Evolutionary conservation across 441 rosid species (phyloP).

Genomic region (Euphorbia celastroides): DNA sequence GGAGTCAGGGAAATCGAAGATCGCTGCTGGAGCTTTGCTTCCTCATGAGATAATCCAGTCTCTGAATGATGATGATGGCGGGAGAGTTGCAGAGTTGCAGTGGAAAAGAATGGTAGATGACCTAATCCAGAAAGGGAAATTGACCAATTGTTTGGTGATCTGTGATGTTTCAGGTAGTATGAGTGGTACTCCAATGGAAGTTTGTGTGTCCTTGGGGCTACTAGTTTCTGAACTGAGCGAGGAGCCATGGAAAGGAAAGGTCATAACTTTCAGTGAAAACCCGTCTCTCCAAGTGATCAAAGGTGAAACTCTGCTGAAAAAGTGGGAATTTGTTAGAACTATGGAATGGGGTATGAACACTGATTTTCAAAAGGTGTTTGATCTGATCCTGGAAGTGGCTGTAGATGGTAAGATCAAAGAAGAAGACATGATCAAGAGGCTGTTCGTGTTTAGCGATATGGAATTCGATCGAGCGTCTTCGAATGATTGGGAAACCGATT

Average conservation of each 20-base stretch:
- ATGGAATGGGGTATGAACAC: conserved; percentile 22
- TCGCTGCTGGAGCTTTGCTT: conserved; percentile 60
- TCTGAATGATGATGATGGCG: conserved; percentile 26
- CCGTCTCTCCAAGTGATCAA: conserved; percentile 37
- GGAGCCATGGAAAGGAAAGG: too few relatives aligned
- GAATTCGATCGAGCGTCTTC: conserved; percentile 49
- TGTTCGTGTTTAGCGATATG: conserved; percentile 27
- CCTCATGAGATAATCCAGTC: conserved; percentile 55
- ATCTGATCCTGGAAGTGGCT: conserved; percentile 21
- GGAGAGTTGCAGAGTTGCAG: too few relatives aligned
- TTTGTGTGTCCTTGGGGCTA: conserved; percentile 46
- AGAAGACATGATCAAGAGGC: conserved; percentile 25
- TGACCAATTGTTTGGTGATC: conserved; percentile 46
- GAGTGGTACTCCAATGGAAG: conserved; percentile 41
- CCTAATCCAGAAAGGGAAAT: conserved; percentile 33
- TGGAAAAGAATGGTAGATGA: conserved; percentile 67
- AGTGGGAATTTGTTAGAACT: conserved; percentile 26
- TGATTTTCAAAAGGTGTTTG: conserved; percentile 22
- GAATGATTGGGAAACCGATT: conserved; percentile 63
- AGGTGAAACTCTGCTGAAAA: conserved; percentile 30
- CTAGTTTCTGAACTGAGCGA: too few relatives aligned
- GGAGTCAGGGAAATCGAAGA: conserved; percentile 40
- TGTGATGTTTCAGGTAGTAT: conserved; percentile 57
- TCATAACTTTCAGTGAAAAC: conserved; percentile 37
- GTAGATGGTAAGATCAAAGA: conserved; percentile 18